Base-by-base conservation (phyloP, 805 yeast genomes). In the Limtongozyma cylindracea region DNA sequence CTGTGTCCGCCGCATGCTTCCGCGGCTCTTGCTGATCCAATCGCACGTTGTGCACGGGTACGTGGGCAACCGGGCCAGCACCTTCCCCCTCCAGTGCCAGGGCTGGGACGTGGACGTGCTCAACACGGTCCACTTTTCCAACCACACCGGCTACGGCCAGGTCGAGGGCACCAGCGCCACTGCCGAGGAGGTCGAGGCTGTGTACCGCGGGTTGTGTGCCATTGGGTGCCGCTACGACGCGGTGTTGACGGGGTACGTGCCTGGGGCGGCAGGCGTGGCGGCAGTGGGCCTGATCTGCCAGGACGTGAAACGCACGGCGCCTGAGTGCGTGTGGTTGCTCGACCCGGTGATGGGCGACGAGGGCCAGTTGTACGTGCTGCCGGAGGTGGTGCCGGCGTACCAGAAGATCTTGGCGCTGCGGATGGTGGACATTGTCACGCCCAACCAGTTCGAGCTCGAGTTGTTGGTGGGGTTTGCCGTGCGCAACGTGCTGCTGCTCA, bases 1-100 rank as follows among this genome's bases (percentile, higher is more conserved):
- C n/a, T n/a, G n/a, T n/a, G n/a, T n/a, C n/a, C n/a, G n/a, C n/a
- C n/a, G n/a, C n/a, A n/a, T n/a, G n/a, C n/a, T n/a, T n/a, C n/a
- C n/a, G n/a, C n/a, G n/a, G n/a, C n/a, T 62, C 0, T 45, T 67
- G 5, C 57, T 70, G 1, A 49, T 66, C 3, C 74, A 65, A 32
- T 77, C 93, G 3, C 95, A 88, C 41, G 96, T 88, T 2, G 80
- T 66, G 3, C 96, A 84, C 39, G 98, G 98, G 3, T 72, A 77
- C 35, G 98, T 88, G 2, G 98, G 98, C 2, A 80, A 80, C 40
- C 61, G 68, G 25, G 92, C 94, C 0, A 76, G 88, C 1, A 73
- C 84, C 3, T 74, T 88, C 38, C 94, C 96, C 0, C 46, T 84
- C 12, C 95, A 84, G 37, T 49, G 65, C 19, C 53, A 62, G 20